Evolutionary conservation across 2,329 filamentous ascomycete genomes (phyloP), one percentile per base, ranked within the genome.

Genomic region (Cordyceps cicadae): DNA sequence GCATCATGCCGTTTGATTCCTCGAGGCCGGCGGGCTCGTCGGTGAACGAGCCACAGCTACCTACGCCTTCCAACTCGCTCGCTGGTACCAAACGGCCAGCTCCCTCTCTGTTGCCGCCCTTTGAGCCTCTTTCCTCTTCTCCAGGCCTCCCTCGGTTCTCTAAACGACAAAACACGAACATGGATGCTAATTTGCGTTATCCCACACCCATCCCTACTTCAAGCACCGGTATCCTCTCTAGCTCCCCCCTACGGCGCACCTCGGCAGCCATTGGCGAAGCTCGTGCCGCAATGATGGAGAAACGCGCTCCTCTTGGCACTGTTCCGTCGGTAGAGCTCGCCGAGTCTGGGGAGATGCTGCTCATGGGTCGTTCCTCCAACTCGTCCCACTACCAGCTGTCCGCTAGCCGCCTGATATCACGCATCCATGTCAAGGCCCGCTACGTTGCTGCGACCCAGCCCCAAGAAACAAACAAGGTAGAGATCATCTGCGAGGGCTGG

Each of bases 361-460:
- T 88, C 63, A 94, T 99, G 88, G 94, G 94, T 64, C 85, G 94
- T 66, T 97, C 92, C 6, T 96, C 90, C 76, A 93, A 91, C 74
- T 96, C 92, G 15, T 96, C 92, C n/a, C 87, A 97, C 71, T 94
- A 93, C 73, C 93, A 97, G 75, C 82, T 99, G 15, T 94, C 94
- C 29, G 86, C 90, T 67, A 96, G 96, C 76, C 89, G 92, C 52
- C 84, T 95, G 62, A 91, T 99, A 64, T 97, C 94, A 69, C 88
- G 94, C 70, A 85, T 97, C 26, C 94, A 99, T 72, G 89, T 97
- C 74, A 88, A 90, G 75, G 92, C 92, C 64, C 84, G 87, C 58
- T 99, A 92, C 73, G 84, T 93, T 64, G 81, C 88, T 24, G 85
- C 90, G 14, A 76, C 81, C 21, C 81, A 83, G 60, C 82, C 83